These are phyloP conservation scores for Blastosporella zonata DNA, from an alignment of 1,284 basidiomycete genomes.

Conservation along the genomic window DNA sequence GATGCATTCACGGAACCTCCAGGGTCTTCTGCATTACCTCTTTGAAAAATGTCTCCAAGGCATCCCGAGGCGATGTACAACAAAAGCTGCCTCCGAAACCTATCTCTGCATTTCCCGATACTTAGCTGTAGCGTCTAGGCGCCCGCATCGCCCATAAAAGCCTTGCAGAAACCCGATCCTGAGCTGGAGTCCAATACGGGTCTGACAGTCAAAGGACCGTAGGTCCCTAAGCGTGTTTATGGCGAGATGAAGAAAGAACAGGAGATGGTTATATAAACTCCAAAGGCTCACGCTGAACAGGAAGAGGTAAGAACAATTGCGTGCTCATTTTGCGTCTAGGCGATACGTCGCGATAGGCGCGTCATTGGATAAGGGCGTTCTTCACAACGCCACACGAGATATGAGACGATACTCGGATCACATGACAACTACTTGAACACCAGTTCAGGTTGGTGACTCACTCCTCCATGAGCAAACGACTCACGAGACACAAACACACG, in stretches of 20 bases:
- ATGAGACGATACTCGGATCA: too few relatives aligned
- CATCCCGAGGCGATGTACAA: not conserved
- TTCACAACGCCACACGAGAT: too few relatives aligned
- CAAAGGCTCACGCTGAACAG: slow-evolving; percentile 3
- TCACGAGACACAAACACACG: too few relatives aligned
- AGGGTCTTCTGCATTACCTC: not conserved
- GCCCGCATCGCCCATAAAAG: not conserved
- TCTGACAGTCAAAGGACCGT: not conserved
- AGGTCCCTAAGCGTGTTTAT: not conserved
- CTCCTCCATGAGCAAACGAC: too few relatives aligned
- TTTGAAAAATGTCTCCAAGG: not conserved
- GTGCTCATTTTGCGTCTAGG: not conserved
- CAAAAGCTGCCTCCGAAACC: not conserved
- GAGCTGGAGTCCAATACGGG: not conserved
- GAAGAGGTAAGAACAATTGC: slow-evolving; percentile 3
- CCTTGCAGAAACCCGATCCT: not conserved
- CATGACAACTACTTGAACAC: too few relatives aligned
- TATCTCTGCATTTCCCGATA: not conserved
- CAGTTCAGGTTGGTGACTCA: too few relatives aligned
- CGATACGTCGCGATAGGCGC: not conserved
- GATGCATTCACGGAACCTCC: not conserved
- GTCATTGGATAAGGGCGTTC: not conserved
- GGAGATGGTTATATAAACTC: slow-evolving; percentile 7
- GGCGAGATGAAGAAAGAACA: slow-evolving; percentile 4
- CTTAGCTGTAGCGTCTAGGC: not conserved